phyloP scores from a whole-genome alignment of 768 basidiomycete species.

The Leccinum fibrillosum region DNA sequence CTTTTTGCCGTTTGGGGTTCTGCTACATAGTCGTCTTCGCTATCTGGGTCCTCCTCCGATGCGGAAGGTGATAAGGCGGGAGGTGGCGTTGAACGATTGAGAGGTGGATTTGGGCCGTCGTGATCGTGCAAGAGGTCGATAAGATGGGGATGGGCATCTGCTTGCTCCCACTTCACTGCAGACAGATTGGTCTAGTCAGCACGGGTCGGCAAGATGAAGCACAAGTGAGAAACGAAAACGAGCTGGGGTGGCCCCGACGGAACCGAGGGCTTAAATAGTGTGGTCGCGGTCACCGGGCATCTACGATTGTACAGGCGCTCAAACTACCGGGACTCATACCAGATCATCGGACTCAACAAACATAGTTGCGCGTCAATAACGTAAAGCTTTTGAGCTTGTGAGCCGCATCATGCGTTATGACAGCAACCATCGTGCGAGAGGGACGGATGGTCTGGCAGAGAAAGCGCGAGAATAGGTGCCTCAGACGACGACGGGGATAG shows the following conservation, averaged over 20 bases:
- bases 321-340: conserved; percentile 31
- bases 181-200: conserved; percentile 31
- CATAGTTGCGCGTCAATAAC: conserved; percentile 34
- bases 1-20: conserved; percentile 35
- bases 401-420: conserved; percentile 32
- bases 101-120: conserved; percentile 19
- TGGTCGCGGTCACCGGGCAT: conserved; percentile 13
- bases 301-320: conserved; percentile 29
- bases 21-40: conserved; percentile 72
- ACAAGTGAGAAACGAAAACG: conserved; percentile 12
- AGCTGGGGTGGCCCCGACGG: neutral
- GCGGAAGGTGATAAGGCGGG: conserved; percentile 39
- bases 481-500: conserved; percentile 32
- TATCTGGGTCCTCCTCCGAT: conserved; percentile 48
- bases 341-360: conserved; percentile 36
- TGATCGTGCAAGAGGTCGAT: conserved; percentile 19
- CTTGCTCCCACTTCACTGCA: conserved; percentile 73
- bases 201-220: conserved; percentile 15
- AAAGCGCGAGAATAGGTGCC: conserved; percentile 27
- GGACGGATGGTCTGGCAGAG: conserved; percentile 33
- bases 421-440: conserved; percentile 28
- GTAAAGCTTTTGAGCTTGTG: conserved; percentile 34
- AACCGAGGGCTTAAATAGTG: conserved; percentile 11
- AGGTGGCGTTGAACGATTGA: conserved; percentile 24
- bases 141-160: conserved; percentile 51